Evolutionary conservation across 106 monocot species (phyloP).

Genomic region (Apostasia shenzhenica): DNA sequence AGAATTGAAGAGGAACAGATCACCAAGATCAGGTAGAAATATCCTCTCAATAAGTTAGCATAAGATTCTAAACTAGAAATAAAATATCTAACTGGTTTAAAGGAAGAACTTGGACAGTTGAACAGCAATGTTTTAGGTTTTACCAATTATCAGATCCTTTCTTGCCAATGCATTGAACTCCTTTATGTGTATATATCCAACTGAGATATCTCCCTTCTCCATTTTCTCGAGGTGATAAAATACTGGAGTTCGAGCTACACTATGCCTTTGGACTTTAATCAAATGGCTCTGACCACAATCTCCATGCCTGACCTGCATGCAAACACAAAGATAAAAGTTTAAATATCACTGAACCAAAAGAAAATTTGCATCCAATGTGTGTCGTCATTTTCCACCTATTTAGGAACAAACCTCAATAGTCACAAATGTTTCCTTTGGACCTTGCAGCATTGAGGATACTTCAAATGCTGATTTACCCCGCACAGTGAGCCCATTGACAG

Average conservation of each 20-base stretch:
- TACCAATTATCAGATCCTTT: constrained; percentile 90
- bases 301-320: constrained; percentile 75
- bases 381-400: too few species aligned
- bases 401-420: constrained; percentile 51
- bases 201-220: constrained; percentile 45
- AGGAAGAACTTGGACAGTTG: too few species aligned
- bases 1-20: too few species aligned
- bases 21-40: too few species aligned
- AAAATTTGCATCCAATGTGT: too few species aligned
- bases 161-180: constrained; percentile 97
- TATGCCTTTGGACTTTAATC: constrained; percentile 66
- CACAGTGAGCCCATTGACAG: constrained; percentile 73
- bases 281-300: constrained; percentile 54
- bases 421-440: constrained; percentile 89
- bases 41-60: too few species aligned
- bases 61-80: too few species aligned
- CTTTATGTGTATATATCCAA: constrained; percentile 89
- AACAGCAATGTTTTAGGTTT: neutral
- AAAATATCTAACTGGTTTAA: too few species aligned
- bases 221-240: constrained; percentile 88
- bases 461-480: constrained; percentile 94
- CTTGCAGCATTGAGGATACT: constrained; percentile 81
- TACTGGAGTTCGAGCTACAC: constrained; percentile 76
- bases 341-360: neutral
- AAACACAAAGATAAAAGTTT: neutral